phyloP scores from a whole-genome alignment of 164 flowering plant species.

The Dillenia turbinata region DNA sequence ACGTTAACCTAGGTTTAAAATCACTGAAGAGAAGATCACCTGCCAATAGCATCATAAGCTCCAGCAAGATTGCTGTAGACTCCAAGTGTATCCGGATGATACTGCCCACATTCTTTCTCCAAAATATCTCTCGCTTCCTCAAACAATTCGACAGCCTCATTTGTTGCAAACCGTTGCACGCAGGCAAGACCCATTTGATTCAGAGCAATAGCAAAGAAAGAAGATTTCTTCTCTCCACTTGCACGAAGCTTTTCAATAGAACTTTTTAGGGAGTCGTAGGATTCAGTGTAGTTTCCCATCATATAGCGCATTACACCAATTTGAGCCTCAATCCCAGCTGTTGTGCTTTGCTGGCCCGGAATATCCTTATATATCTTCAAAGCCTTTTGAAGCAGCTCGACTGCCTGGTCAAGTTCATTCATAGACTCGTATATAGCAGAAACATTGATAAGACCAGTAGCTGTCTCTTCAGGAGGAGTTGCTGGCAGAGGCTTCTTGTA shows the following conservation, averaged over 20 bases:
- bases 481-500: conserved; percentile 31
- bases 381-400: conserved; percentile 41
- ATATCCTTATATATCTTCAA: conserved; percentile 17
- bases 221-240: conserved; percentile 45
- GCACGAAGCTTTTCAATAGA: conserved; percentile 38
- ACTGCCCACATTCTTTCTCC: conserved; percentile 47
- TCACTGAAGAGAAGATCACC: conserved; percentile 21
- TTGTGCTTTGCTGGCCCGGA: conserved; percentile 38
- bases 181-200: conserved; percentile 63
- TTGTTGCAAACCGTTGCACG: conserved; percentile 34
- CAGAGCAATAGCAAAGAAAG: conserved; percentile 38
- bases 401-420: conserved; percentile 39
- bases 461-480: conserved; percentile 38
- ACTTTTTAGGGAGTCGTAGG: conserved; percentile 30
- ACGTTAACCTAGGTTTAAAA: no score
- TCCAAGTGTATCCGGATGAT: conserved; percentile 49
- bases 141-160: conserved; percentile 49
- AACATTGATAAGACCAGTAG: conserved; percentile 40
- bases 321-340: conserved; percentile 57
- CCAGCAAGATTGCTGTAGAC: conserved; percentile 57
- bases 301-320: conserved; percentile 50
- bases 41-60: conserved; percentile 60
- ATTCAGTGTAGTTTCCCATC: conserved; percentile 34
- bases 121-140: conserved; percentile 47
- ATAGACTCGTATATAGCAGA: conserved; percentile 45